Conservation (phyloP, 2,329 filamentous ascomycete genomes). For the Nemania diffusa region DNA sequence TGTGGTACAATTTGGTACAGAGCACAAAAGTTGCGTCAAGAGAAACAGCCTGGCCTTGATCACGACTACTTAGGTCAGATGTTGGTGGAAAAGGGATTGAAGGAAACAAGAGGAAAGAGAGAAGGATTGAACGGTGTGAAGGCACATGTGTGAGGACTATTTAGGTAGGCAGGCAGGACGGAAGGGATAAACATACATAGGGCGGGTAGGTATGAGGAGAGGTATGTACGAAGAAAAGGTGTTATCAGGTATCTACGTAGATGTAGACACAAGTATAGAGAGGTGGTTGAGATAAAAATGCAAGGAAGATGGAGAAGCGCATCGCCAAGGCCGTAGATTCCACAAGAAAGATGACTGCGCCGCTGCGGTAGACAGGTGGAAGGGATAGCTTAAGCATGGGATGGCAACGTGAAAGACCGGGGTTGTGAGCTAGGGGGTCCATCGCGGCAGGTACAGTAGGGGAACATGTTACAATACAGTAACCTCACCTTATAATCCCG, state of each 20-base stretch:
- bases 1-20: constrained; percentile 12
- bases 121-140: background rate
- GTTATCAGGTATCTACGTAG: background rate
- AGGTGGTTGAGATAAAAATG: constrained; percentile 23
- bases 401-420: constrained; percentile 7
- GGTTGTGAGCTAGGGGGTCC: background rate
- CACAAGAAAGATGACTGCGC: constrained; percentile 6
- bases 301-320: constrained; percentile 21
- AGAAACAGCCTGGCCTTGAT: constrained; percentile 2
- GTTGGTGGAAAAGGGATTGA: background rate
- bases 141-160: background rate
- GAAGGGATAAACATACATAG: background rate
- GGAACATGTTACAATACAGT: background rate
- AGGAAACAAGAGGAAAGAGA: background rate
- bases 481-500: background rate
- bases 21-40: background rate
- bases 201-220: background rate
- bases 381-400: constrained; percentile 10
- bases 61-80: background rate
- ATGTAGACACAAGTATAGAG: background rate
- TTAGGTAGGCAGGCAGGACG: background rate
- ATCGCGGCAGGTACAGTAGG: background rate
- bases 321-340: constrained; percentile 29
- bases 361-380: constrained; percentile 15
- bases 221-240: constrained; percentile 7